phyloP scores from a whole-genome alignment of 805 yeast genomes.

The Diddensiella santjacobensis region DNA sequence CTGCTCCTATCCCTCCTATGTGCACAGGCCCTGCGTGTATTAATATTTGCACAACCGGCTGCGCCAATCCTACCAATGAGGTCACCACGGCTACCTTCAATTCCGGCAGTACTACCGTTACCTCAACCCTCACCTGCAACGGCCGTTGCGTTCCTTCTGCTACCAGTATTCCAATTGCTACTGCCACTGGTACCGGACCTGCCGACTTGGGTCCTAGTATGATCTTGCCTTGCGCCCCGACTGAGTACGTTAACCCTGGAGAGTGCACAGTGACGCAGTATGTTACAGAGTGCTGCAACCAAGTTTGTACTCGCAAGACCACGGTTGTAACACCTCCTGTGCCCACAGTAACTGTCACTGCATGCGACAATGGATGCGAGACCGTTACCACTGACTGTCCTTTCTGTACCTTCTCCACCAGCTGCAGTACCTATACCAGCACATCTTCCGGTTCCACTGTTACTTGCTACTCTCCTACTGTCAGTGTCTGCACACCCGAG shows the following conservation, averaged over 20 bases:
- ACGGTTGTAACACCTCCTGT: slow-evolving; percentile 5
- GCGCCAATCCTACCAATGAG: not conserved
- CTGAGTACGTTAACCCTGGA: slow-evolving; percentile 8
- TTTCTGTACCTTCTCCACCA: slow-evolving; percentile 12
- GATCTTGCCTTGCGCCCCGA: slow-evolving; percentile 6
- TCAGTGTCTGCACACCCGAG: slow-evolving; percentile 5
- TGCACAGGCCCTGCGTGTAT: not conserved
- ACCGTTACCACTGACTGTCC: slow-evolving; percentile 11
- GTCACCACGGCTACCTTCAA: not conserved
- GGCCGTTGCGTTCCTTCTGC: not conserved
- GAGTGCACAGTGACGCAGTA: slow-evolving; percentile 7
- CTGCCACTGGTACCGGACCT: slow-evolving; percentile 3
- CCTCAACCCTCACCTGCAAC: not conserved
- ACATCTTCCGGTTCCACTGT: slow-evolving; percentile 1
- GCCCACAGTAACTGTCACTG: slow-evolving; percentile 14
- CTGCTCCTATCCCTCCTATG: not conserved
- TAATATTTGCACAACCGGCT: not conserved
- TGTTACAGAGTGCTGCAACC: slow-evolving; percentile 13
- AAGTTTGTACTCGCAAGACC: slow-evolving; percentile 7
- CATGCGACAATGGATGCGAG: slow-evolving; percentile 5
- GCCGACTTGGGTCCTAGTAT: slow-evolving; percentile 1
- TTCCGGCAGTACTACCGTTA: not conserved
- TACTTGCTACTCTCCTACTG: slow-evolving; percentile 12
- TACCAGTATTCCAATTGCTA: not conserved
- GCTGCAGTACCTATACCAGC: slow-evolving; percentile 2